Evolutionary conservation across 2,329 filamentous ascomycete species (phyloP), one percentile per base, ranked within the genome.

Genomic region (Cadophora luteo-olivacea): DNA sequence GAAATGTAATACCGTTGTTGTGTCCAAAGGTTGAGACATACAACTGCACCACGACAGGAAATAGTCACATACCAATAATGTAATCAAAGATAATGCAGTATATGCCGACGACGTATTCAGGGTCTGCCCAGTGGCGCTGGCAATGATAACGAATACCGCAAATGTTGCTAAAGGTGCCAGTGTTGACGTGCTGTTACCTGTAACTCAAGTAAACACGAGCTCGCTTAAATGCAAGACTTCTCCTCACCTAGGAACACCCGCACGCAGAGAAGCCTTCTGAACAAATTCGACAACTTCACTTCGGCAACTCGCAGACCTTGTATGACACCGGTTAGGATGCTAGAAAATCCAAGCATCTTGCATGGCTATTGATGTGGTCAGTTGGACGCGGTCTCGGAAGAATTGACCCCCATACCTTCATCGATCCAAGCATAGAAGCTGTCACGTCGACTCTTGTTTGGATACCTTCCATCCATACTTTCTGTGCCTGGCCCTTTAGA

Each of bases 51-150:
- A 33, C 16, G 16, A 33, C 14, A 33, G 7, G 25, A 4, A 19
- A 11, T 38, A 32, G 24, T 8, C 32, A 58, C 33, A 24, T 38
- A 58, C 55, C 19, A 83, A 70, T 0, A 84, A 73, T 0, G 79
- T 72, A 16, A 84, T 79, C 16, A 82, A 77, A 0, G 82, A 82
- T 1, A 84, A 65, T 0, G 79, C 79, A 0, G 82, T 81, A 57
- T 83, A 84, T n/a, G 82, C 74, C 68, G 36, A 74, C 9, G 72
- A 69, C n/a, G 71, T 71, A 32, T 72, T 69, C 12, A 76, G 49
- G 52, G 72, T 77, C 52, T 76, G 68, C 11, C 75, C 76, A 3
- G 78, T 77, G 8, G 66, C 65, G 1, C 72, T 71, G 3, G 77
- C 69, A 6, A 75, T 71, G 2, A 78, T 74, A 14, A 80, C 77